Percentiles rank a stretch among this genome's conserved stretches.
Conservation (phyloP, 768 basidiomycete genomes). For the Leccinum barrowsii region DNA sequence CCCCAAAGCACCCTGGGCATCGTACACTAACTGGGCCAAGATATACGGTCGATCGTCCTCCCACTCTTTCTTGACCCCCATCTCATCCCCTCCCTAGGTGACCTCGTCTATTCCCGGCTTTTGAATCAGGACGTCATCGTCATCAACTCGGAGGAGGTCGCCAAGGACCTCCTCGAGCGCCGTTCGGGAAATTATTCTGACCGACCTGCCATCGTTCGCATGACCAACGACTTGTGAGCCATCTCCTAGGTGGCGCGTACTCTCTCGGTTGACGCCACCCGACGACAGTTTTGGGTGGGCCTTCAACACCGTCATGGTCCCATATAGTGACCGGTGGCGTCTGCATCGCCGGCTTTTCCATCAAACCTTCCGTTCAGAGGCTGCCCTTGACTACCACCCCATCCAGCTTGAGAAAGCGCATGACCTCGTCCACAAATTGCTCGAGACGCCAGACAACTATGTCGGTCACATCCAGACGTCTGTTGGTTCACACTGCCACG, state of each 20-base stretch:
- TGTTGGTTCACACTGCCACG: neutral
- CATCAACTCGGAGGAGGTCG: conserved; percentile 38
- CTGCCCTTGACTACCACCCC: conserved; percentile 15
- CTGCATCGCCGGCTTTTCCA: conserved; percentile 28
- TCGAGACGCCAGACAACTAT: conserved; percentile 19
- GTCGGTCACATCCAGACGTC: conserved; percentile 25
- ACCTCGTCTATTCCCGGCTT: conserved; percentile 35
- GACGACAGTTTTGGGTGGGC: conserved; percentile 26
- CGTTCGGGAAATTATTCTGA: conserved; percentile 45
- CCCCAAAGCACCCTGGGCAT: conserved; percentile 28
- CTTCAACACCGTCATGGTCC: conserved; percentile 28
- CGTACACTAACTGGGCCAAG: conserved; percentile 32
- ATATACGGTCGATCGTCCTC: conserved; percentile 23
- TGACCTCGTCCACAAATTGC: conserved; percentile 25
- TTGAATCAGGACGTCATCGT: conserved; percentile 37
- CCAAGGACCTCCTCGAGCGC: conserved; percentile 42
- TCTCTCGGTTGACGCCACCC: neutral
- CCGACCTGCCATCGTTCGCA: conserved; percentile 30
- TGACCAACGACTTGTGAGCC: conserved; percentile 31
- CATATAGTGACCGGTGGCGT: conserved; percentile 29
- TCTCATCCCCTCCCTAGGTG: conserved; percentile 20
- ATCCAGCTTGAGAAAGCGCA: conserved; percentile 25
- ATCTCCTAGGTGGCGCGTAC: neutral
- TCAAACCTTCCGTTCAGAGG: conserved; percentile 25
- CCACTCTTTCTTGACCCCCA: conserved; percentile 2